Evolutionary conservation across 352 stramenopile genomes (phyloP).

Genomic region (Phytophthora idaei): DNA sequence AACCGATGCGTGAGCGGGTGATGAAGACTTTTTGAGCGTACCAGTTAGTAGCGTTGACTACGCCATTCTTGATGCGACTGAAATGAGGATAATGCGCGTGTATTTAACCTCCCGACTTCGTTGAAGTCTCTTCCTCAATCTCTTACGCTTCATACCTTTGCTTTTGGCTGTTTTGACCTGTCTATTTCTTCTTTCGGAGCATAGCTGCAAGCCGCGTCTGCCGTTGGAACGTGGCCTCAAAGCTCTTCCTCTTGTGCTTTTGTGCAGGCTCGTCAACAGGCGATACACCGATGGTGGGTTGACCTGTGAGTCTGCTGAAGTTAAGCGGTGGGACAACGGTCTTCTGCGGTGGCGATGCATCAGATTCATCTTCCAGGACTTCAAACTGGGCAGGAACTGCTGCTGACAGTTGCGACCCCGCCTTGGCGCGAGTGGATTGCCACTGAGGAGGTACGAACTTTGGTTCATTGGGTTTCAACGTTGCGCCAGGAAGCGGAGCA

Average conservation of each 20-base stretch:
- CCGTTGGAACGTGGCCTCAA: slow-evolving; percentile 51
- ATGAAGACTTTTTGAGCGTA: slow-evolving; percentile 23
- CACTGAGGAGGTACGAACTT: slow-evolving; percentile 50
- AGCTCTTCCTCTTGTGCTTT: slow-evolving; percentile 50
- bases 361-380: slow-evolving; percentile 1
- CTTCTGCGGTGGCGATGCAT: slow-evolving; percentile 8
- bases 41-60: slow-evolving; percentile 11
- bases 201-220: slow-evolving; percentile 59
- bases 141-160: slow-evolving; percentile 13
- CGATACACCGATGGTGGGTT: slow-evolving; percentile 5
- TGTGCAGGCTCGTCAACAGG: slow-evolving; percentile 22
- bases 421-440: slow-evolving; percentile 62
- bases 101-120: slow-evolving; percentile 28
- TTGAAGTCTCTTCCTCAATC: slow-evolving; percentile 19
- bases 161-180: not conserved
- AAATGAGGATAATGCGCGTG: slow-evolving; percentile 21
- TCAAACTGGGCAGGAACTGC: slow-evolving; percentile 13
- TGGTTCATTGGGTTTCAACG: slow-evolving; percentile 8
- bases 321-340: slow-evolving; percentile 35
- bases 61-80: slow-evolving; percentile 7
- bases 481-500: slow-evolving; percentile 16
- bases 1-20: slow-evolving; percentile 44
- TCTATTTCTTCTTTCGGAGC: slow-evolving; percentile 54
- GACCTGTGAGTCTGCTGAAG: slow-evolving; percentile 29
- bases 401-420: slow-evolving; percentile 17